A percentile compares a stretch with the other conserved stretches of the same genome.
Conservation (phyloP, 495 filamentous ascomycete genomes). For the Penicillium coprophilum region DNA sequence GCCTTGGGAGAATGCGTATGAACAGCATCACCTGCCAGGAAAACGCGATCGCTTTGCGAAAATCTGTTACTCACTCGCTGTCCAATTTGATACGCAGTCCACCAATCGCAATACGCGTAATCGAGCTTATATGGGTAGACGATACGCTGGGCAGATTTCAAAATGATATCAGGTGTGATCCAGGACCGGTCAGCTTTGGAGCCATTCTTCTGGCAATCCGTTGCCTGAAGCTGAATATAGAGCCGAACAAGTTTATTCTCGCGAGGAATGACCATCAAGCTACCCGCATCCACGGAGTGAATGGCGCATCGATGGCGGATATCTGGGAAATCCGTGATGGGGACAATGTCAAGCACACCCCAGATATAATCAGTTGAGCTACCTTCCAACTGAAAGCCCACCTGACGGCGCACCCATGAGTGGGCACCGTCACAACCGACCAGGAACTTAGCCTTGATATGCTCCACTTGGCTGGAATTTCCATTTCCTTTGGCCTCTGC, state of each 20-base stretch:
- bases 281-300: conserved; percentile 57
- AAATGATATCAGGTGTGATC: conserved; percentile 58
- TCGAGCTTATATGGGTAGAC: conserved; percentile 61
- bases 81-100: conserved; percentile 59
- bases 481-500: conserved; percentile 20
- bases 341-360: conserved; percentile 62
- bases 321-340: conserved; percentile 65
- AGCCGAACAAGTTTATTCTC: conserved; percentile 66
- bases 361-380: conserved; percentile 61
- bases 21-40: conserved; percentile 62
- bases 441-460: conserved; percentile 59
- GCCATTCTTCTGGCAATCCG: conserved; percentile 25
- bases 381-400: conserved; percentile 55
- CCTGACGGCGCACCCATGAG: conserved; percentile 54
- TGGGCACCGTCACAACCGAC: conserved; percentile 65
- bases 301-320: conserved; percentile 63
- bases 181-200: conserved; percentile 46
- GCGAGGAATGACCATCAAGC: conserved; percentile 65
- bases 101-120: conserved; percentile 62
- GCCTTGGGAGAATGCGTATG: conserved; percentile 67
- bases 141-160: conserved; percentile 59
- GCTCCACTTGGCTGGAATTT: conserved; percentile 32
- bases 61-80: conserved; percentile 65
- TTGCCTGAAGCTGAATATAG: conserved; percentile 64
- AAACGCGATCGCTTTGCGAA: conserved; percentile 58